Conservation (phyloP, 495 filamentous ascomycete genomes). For the Aspergillus leporis region DNA sequence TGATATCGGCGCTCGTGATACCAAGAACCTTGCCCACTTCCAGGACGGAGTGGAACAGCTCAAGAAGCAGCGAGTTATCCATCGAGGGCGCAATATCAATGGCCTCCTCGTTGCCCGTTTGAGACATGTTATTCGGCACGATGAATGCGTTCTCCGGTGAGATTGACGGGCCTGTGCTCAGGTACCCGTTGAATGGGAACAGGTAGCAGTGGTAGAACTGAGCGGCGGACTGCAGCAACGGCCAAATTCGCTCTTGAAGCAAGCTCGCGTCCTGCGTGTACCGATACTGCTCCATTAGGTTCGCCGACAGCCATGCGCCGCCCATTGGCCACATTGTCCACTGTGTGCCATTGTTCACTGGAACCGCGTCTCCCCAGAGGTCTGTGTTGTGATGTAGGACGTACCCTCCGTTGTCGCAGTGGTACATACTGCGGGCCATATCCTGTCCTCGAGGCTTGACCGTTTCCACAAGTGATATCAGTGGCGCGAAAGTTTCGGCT, state of each 20-base stretch:
- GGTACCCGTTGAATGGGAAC: conserved; percentile 29
- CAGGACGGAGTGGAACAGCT: conserved; percentile 30
- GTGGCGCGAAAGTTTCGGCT: conserved; percentile 10
- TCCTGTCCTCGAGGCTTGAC: conserved; percentile 23
- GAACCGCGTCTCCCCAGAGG: conserved; percentile 42
- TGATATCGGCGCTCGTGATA: conserved; percentile 13
- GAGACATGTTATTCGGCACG: conserved; percentile 17
- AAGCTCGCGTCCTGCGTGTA: conserved; percentile 33
- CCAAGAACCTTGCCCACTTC: conserved; percentile 23
- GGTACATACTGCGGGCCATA: conserved; percentile 41
- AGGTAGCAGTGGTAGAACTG: conserved; percentile 38
- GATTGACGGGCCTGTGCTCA: conserved; percentile 37
- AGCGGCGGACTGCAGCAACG: conserved; percentile 27
- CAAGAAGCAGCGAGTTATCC: conserved; percentile 39
- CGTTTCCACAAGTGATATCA: conserved; percentile 37
- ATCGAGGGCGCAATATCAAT: conserved; percentile 36
- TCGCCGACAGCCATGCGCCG: conserved; percentile 37
- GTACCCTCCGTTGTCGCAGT: conserved; percentile 33
- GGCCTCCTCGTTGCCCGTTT: conserved; percentile 16
- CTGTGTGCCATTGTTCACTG: conserved; percentile 32
- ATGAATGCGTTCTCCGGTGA: conserved; percentile 42
- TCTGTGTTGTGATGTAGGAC: conserved; percentile 43
- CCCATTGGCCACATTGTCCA: conserved; percentile 41
- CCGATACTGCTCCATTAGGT: conserved; percentile 41
- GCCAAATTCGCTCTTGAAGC: conserved; percentile 21